A percentile compares a stretch with the other conserved stretches of the same genome.
Evolutionary conservation across 495 filamentous ascomycete genomes (phyloP).

Genomic region (Xylaria telfairii): DNA sequence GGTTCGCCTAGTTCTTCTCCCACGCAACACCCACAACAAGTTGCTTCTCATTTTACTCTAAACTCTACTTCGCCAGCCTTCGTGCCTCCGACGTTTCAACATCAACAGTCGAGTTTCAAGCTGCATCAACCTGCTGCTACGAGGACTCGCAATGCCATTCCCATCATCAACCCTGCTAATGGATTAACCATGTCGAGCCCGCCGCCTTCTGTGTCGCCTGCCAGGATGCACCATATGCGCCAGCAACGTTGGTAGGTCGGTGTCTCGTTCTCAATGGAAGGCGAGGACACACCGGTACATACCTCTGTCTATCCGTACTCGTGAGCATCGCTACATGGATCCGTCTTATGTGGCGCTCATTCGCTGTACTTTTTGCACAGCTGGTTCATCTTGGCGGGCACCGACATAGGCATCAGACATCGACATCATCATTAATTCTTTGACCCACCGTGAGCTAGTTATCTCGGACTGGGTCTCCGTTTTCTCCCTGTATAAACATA

Average conservation of each 20-base stretch:
- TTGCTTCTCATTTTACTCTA: slow-evolving; percentile 78
- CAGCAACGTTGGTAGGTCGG: slow-evolving; percentile 56
- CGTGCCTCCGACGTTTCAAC: slow-evolving; percentile 63
- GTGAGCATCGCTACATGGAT: slow-evolving; percentile 40
- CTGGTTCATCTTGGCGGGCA: slow-evolving; percentile 42
- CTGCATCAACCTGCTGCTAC: slow-evolving; percentile 86
- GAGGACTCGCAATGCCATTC: slow-evolving; percentile 93
- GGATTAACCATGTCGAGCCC: slow-evolving; percentile 89
- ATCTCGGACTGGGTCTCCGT: slow-evolving; percentile 30
- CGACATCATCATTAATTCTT: slow-evolving; percentile 38
- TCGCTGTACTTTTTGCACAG: slow-evolving; percentile 35
- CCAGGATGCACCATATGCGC: slow-evolving; percentile 73
- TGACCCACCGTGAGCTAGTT: slow-evolving; percentile 32
- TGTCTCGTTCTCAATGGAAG: slow-evolving; percentile 36
- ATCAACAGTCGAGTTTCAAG: slow-evolving; percentile 65
- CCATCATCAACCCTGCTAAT: slow-evolving; percentile 95
- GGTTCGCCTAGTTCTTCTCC: slow-evolving; percentile 94
- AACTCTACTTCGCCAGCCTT: slow-evolving; percentile 77
- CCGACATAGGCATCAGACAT: slow-evolving; percentile 42
- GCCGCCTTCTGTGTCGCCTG: slow-evolving; percentile 86
- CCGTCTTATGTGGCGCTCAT: slow-evolving; percentile 35
- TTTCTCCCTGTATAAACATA: slow-evolving; percentile 45
- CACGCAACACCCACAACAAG: slow-evolving; percentile 68
- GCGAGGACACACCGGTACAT: slow-evolving; percentile 34
- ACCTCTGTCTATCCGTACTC: slow-evolving; percentile 32